A percentile compares a stretch with the other conserved stretches of the same genome.
These are phyloP conservation scores for Sequoiadendron giganteum DNA, from an alignment of 75 land plant species.

Conservation along the genomic window DNA sequence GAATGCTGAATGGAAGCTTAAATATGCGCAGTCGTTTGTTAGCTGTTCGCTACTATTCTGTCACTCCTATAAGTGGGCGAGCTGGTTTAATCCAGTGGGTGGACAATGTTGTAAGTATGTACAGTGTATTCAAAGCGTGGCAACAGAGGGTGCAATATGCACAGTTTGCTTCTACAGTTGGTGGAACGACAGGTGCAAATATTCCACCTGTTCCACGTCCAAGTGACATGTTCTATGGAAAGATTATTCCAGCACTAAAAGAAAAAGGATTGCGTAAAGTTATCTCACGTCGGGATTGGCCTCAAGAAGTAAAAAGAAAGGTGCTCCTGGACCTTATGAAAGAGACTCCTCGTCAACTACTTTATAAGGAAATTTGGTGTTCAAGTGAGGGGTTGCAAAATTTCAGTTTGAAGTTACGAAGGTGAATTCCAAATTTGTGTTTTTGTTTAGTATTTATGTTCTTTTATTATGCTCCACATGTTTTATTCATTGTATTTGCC, in stretches of 20 bases:
- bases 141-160: slow-evolving; percentile 69
- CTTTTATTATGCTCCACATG: neutral
- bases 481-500: neutral
- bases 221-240: slow-evolving; percentile 98
- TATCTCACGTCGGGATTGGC: slow-evolving; percentile 99
- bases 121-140: slow-evolving; percentile 97
- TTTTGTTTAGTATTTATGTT: slow-evolving; percentile 1
- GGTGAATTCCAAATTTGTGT: slow-evolving; percentile 12
- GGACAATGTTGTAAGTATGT: slow-evolving; percentile 91
- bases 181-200: slow-evolving; percentile 29
- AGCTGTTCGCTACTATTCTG: slow-evolving; percentile 87
- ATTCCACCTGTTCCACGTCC: slow-evolving; percentile 88
- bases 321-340: slow-evolving; percentile 96
- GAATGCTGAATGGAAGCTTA: slow-evolving; percentile 56
- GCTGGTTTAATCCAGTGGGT: slow-evolving; percentile 99
- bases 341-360: slow-evolving; percentile 89
- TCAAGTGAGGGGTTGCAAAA: slow-evolving; percentile 94
- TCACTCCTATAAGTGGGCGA: slow-evolving; percentile 96
- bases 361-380: slow-evolving; percentile 97
- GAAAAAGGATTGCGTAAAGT: slow-evolving; percentile 96
- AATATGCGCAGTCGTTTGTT: slow-evolving; percentile 42
- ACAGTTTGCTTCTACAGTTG: slow-evolving; percentile 41
- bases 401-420: slow-evolving; percentile 69
- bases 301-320: slow-evolving; percentile 96
- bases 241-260: slow-evolving; percentile 98